A percentile compares a stretch with the other conserved stretches of the same genome.
Evolutionary conservation across 2,329 filamentous ascomycete species (phyloP).

Genomic region (Cercospora janseana): DNA sequence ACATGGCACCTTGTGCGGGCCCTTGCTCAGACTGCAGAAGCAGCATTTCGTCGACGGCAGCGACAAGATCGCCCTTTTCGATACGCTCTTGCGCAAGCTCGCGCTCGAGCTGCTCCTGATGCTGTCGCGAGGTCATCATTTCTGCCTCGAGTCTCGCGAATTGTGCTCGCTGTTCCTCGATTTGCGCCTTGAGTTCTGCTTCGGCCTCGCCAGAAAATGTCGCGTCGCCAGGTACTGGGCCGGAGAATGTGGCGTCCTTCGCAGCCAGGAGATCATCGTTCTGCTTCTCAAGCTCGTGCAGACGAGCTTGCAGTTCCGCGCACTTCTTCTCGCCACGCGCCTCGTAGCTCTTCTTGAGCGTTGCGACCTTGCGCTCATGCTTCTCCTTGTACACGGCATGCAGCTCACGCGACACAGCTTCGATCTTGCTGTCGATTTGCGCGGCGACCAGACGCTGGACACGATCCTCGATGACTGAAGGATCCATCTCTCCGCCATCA

Average conservation of each 20-base stretch:
- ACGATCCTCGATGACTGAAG: conserved; percentile 44
- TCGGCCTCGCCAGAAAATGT: conserved; percentile 28
- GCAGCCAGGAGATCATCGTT: conserved; percentile 70
- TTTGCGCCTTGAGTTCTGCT: conserved; percentile 43
- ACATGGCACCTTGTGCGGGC: conserved; percentile 40
- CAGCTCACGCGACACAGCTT: conserved; percentile 69
- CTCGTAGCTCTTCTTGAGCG: conserved; percentile 79
- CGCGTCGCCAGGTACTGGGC: conserved; percentile 38
- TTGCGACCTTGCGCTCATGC: conserved; percentile 92
- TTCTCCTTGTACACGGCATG: conserved; percentile 94
- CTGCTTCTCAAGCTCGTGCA: conserved; percentile 68
- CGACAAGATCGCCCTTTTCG: conserved; percentile 80
- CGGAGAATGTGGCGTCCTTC: conserved; percentile 65
- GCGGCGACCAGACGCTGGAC: conserved; percentile 49
- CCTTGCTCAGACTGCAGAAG: conserved; percentile 55
- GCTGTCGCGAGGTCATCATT: conserved; percentile 64
- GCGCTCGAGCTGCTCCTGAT: conserved; percentile 67
- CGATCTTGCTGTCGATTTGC: conserved; percentile 89
- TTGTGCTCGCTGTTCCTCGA: conserved; percentile 67
- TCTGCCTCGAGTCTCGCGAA: conserved; percentile 73
- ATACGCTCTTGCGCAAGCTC: conserved; percentile 72
- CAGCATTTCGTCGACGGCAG: conserved; percentile 81
- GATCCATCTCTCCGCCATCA: conserved; percentile 29
- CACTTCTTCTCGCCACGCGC: conserved; percentile 85
- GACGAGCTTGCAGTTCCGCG: conserved; percentile 69